Evolutionary conservation across 2,329 filamentous ascomycete genomes (phyloP), one percentile per base, ranked within the genome.

Genomic region (Colletotrichum godetiae): DNA sequence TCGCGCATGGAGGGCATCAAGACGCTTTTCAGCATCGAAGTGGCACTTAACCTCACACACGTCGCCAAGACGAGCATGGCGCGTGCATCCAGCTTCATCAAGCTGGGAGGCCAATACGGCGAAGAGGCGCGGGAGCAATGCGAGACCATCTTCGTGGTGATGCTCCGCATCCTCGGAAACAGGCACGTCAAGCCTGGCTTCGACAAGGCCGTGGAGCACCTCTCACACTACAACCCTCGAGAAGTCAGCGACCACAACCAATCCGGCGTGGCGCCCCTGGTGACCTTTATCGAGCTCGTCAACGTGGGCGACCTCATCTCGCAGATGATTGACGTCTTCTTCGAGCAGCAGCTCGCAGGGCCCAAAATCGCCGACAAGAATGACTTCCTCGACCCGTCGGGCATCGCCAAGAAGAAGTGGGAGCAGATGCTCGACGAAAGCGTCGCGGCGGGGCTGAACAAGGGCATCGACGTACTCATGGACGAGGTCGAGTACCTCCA

Each of bases 271-370:
- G 95, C 95, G 67, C 97, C 97, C 2, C 88, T 99, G 4, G 95
- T 98, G 58, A 98, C 94, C 0, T 99, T 99, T 79, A 91, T 99
- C 74, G 97, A 99, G 84, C 90, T 99, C 33, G 97, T 99, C 81
- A 99, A 99, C 80, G 96, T 99, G 0, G 97, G 97, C 72, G 97
- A 99, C 81, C 88, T 99, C 71, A 99, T 99, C 78, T 95, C 97
- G 73, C 97, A 99, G 82, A 99, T 99, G 97, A 91, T 99, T 72
- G 97, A 99, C 80, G 95, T 99, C 42, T 99, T 99, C 81, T 99
- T 97, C 83, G 94, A 97, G 80, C 97, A 98, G 84, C 97, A 99
- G 84, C 89, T 99, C 33, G 91, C 95, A 6, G 90, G 91, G 0
- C 90, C 93, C 15, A 94, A 94, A 78, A 92, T 99, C 66, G 93